These are phyloP conservation scores for Ophiosphaerella herpotricha DNA, from an alignment of 2,329 filamentous ascomycete genomes.

Conservation along the genomic window DNA sequence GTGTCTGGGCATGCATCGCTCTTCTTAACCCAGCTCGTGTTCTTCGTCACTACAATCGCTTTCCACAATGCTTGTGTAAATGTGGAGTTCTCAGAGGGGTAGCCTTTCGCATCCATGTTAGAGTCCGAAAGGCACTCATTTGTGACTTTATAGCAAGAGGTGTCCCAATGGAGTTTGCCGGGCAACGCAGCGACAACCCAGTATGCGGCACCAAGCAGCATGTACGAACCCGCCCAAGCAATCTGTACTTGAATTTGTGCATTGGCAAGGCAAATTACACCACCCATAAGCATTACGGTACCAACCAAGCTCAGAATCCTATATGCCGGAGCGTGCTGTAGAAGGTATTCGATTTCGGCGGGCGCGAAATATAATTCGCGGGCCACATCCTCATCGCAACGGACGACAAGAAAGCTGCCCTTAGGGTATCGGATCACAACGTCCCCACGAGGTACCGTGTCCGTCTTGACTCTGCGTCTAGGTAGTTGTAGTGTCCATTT, in stretches of 20 bases:
- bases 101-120: conserved; percentile 39
- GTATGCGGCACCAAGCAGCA: conserved; percentile 56
- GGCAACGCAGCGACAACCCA: conserved; percentile 58
- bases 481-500: conserved; percentile 55
- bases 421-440: conserved; percentile 58
- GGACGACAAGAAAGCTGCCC: conserved; percentile 56
- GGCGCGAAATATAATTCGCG: conserved; percentile 59
- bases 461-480: conserved; percentile 36
- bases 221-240: conserved; percentile 55
- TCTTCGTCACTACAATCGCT: conserved; percentile 53
- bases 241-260: conserved; percentile 54
- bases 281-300: conserved; percentile 58
- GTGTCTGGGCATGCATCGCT: conserved; percentile 51
- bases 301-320: conserved; percentile 55
- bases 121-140: conserved; percentile 43
- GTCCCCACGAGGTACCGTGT: conserved; percentile 47
- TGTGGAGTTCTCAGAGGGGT: conserved; percentile 34
- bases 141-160: conserved; percentile 49
- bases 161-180: conserved; percentile 54
- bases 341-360: conserved; percentile 54
- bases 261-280: conserved; percentile 58
- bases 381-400: conserved; percentile 56
- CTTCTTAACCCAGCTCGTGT: conserved; percentile 49
- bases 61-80: conserved; percentile 58
- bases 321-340: conserved; percentile 49